A percentile compares a stretch with the other conserved stretches of the same genome.
Conservation (phyloP, 495 filamentous ascomycete genomes). For the Apodospora peruviana region DNA sequence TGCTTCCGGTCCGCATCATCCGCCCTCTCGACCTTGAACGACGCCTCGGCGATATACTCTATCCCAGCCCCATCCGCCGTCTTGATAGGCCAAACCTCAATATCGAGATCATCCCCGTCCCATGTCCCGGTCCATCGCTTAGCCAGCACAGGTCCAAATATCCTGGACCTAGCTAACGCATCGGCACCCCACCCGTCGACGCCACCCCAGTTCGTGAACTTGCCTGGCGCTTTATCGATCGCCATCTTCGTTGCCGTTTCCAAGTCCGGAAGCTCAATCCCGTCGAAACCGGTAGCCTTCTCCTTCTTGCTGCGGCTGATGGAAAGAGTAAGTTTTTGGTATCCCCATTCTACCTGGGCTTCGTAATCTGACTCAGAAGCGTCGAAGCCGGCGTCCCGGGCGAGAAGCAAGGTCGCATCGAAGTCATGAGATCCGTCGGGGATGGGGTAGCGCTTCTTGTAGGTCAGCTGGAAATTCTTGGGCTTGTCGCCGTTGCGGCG, state of each 20-base stretch:
- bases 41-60: slow-evolving; percentile 13
- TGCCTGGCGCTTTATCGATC: slow-evolving; percentile 15
- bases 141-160: slow-evolving; percentile 18
- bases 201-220: slow-evolving; percentile 16
- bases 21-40: slow-evolving; percentile 13
- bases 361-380: slow-evolving; percentile 18
- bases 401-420: slow-evolving; percentile 13
- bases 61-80: slow-evolving; percentile 1
- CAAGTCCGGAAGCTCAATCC: slow-evolving; percentile 15
- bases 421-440: slow-evolving; percentile 5
- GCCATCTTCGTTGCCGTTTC: slow-evolving; percentile 12
- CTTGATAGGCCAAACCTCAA: slow-evolving; percentile 22
- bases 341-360: slow-evolving; percentile 25
- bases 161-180: slow-evolving; percentile 2
- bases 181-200: slow-evolving; percentile 14
- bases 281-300: slow-evolving; percentile 6
- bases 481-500: slow-evolving; percentile 19
- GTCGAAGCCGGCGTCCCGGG: slow-evolving; percentile 18
- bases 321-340: slow-evolving; percentile 20
- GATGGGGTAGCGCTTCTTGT: slow-evolving; percentile 17
- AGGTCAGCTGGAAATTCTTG: slow-evolving; percentile 20
- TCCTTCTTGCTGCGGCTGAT: slow-evolving; percentile 19
- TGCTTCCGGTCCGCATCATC: slow-evolving; percentile 3
- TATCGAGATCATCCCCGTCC: slow-evolving; percentile 15
- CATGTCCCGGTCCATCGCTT: slow-evolving; percentile 16